These are phyloP conservation scores for Herpetospermum pedunculosum DNA, from an alignment of 306 rosid genomes.

Conservation along the genomic window DNA sequence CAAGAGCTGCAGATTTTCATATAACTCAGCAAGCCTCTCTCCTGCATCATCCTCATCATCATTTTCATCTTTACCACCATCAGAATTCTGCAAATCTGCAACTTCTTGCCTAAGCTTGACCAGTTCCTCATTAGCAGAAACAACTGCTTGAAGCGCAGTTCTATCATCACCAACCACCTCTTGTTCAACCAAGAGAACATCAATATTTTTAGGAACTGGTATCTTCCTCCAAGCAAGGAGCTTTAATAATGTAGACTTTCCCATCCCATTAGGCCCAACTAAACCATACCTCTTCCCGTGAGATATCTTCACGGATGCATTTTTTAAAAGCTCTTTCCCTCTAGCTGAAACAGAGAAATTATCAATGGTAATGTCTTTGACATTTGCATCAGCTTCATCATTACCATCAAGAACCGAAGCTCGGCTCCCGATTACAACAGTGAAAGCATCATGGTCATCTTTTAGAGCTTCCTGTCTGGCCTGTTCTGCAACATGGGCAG, in stretches of 20 bases:
- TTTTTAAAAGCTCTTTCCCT: conserved; percentile 41
- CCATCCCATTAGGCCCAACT: conserved; percentile 59
- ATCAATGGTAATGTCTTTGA: conserved; percentile 38
- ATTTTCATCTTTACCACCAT: conserved; percentile 12
- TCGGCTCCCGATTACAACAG: conserved; percentile 58
- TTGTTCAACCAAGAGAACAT: conserved; percentile 72
- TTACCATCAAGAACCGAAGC: conserved; percentile 48
- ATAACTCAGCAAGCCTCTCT: conserved; percentile 58
- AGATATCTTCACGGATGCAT: conserved; percentile 39
- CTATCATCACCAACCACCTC: conserved; percentile 69
- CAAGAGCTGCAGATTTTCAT: conserved; percentile 41
- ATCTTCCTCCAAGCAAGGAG: conserved; percentile 88
- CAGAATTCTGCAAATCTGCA: conserved; percentile 40
- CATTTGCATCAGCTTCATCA: conserved; percentile 45
- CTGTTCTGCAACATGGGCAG: conserved; percentile 33
- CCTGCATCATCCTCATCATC: conserved; percentile 37
- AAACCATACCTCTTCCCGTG: conserved; percentile 56
- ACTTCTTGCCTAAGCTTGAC: conserved; percentile 52
- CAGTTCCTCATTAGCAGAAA: conserved; percentile 66
- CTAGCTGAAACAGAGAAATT: conserved; percentile 46
- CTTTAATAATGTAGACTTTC: conserved; percentile 68
- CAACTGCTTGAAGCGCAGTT: conserved; percentile 47
- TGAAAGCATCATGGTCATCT: conserved; percentile 70
- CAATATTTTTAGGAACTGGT: conserved; percentile 71
- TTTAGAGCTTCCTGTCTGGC: conserved; percentile 50